Evolutionary conservation across 164 flowering plant genomes (phyloP).

Genomic region (Berberis vulgaris): DNA sequence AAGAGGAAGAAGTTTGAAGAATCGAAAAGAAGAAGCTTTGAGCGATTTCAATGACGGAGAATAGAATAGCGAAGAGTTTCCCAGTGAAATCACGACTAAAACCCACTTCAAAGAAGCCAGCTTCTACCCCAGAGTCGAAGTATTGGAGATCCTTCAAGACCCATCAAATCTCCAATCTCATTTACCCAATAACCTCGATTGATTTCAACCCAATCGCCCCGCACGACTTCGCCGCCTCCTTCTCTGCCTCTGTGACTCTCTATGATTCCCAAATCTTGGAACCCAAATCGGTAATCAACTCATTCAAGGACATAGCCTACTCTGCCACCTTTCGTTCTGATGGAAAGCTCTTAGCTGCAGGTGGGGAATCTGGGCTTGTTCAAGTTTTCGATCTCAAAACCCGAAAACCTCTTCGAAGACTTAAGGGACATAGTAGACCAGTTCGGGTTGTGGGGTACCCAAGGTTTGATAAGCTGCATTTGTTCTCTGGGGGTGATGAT

Average conservation of each 20-base stretch:
- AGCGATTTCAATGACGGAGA: slow-evolving; percentile 22
- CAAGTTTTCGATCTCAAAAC: slow-evolving; percentile 55
- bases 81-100: slow-evolving; percentile 52
- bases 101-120: slow-evolving; percentile 32
- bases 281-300: slow-evolving; percentile 30
- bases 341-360: slow-evolving; percentile 76
- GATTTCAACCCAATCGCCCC: slow-evolving; percentile 60
- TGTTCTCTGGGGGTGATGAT: slow-evolving; percentile 85
- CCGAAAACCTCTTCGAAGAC: slow-evolving; percentile 41
- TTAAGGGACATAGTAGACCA: slow-evolving; percentile 53
- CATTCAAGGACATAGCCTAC: slow-evolving; percentile 51
- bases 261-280: slow-evolving; percentile 37
- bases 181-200: slow-evolving; percentile 51
- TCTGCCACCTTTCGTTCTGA: slow-evolving; percentile 70
- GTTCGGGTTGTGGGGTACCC: slow-evolving; percentile 60
- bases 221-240: slow-evolving; percentile 52
- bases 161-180: slow-evolving; percentile 35
- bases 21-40: too few species aligned
- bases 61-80: slow-evolving; percentile 19
- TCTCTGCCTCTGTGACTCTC: slow-evolving; percentile 59
- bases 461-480: slow-evolving; percentile 53
- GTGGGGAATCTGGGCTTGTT: slow-evolving; percentile 55
- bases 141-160: slow-evolving; percentile 84
- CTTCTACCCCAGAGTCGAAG: slow-evolving; percentile 58
- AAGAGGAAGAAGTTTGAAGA: too few species aligned